Evolutionary conservation across 805 yeast genomes (phyloP).

Genomic region (Candida tallmaniae): DNA sequence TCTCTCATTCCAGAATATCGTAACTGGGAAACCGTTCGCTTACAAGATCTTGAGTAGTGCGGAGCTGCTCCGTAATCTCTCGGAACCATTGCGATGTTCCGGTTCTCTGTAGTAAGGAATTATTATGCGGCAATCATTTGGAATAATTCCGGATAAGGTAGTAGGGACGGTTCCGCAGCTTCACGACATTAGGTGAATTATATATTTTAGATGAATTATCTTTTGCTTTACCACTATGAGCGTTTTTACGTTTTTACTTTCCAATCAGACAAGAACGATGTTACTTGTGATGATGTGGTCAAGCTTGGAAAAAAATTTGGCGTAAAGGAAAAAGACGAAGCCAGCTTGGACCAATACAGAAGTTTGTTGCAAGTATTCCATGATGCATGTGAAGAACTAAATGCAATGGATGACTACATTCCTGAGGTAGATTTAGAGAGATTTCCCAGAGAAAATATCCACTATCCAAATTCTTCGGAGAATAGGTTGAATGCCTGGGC

Average conservation of each 20-base stretch:
- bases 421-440: slow-evolving; percentile 23
- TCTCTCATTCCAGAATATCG: no score
- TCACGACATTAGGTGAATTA: no score
- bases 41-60: no score
- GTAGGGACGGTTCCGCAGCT: no score
- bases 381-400: slow-evolving; percentile 18
- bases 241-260: slow-evolving; percentile 25
- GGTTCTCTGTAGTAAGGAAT: no score
- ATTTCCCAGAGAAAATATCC: slow-evolving; percentile 26
- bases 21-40: no score
- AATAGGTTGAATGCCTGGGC: slow-evolving; percentile 31
- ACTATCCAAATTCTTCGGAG: slow-evolving; percentile 17
- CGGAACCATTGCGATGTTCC: no score
- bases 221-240: no score
- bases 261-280: slow-evolving; percentile 17
- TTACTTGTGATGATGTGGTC: slow-evolving; percentile 17
- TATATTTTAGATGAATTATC: no score
- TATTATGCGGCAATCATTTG: no score
- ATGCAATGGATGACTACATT: slow-evolving; percentile 24
- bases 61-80: no score
- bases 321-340: slow-evolving; percentile 14
- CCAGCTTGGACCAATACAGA: slow-evolving; percentile 19
- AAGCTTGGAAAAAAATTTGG: slow-evolving; percentile 19
- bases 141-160: no score
- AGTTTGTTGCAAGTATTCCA: slow-evolving; percentile 22